Evolutionary conservation across 306 rosid genomes (phyloP).

Genomic region (Fragaria nilgerrensis): DNA sequence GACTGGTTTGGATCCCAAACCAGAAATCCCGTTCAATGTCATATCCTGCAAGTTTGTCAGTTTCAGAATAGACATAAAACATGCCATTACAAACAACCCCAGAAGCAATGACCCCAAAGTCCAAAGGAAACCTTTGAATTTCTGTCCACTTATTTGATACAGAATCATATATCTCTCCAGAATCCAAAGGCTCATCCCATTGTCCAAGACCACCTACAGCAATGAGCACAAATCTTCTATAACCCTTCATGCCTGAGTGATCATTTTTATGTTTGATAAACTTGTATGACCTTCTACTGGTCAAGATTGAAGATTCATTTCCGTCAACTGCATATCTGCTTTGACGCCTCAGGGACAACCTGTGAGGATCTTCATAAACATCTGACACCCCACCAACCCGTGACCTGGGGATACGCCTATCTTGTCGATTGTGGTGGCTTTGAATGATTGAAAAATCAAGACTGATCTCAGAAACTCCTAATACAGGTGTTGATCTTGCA

Average conservation of each 20-base stretch:
- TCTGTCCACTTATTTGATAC: slow-evolving; percentile 86
- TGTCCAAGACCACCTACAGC: slow-evolving; percentile 92
- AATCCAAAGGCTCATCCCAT: slow-evolving; percentile 96
- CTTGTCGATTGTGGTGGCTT: slow-evolving; percentile 71
- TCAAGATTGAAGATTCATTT: slow-evolving; percentile 49
- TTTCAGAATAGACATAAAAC: slow-evolving; percentile 90
- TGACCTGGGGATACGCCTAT: slow-evolving; percentile 69
- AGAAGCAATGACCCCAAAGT: slow-evolving; percentile 75
- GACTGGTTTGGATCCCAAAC: slow-evolving; percentile 74
- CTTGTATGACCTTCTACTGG: slow-evolving; percentile 65
- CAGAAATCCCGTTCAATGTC: slow-evolving; percentile 81
- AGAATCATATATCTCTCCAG: slow-evolving; percentile 92
- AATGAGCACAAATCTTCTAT: slow-evolving; percentile 70
- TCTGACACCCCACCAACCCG: slow-evolving; percentile 80
- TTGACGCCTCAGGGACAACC: slow-evolving; percentile 87
- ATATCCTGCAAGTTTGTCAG: slow-evolving; percentile 83
- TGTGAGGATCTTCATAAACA: slow-evolving; percentile 97
- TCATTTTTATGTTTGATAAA: slow-evolving; percentile 69
- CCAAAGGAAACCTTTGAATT: slow-evolving; percentile 72
- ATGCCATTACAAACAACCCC: slow-evolving; percentile 84
- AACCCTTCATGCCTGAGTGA: slow-evolving; percentile 52
- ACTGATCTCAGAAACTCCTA: slow-evolving; percentile 77
- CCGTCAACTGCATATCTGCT: slow-evolving; percentile 55
- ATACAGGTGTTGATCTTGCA: slow-evolving; percentile 81
- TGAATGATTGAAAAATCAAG: slow-evolving; percentile 57